Evolutionary conservation across 345 rosid genomes (phyloP), one percentile per base, ranked within the genome.

Genomic region (Xanthoceras sorbifolium): DNA sequence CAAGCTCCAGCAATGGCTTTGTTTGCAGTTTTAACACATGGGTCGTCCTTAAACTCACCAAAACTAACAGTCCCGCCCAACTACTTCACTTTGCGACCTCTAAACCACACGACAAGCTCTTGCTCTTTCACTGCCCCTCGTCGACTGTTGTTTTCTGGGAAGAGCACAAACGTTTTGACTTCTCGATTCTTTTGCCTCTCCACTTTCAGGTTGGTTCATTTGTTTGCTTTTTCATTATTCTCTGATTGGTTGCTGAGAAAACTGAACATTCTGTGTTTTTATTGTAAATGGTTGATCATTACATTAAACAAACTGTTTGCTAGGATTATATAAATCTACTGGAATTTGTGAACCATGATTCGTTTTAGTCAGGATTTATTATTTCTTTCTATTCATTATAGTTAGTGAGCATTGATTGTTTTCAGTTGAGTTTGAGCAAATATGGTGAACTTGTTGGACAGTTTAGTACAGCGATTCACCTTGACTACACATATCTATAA

Each of bases 1-100:
- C n/a, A 22, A 48, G 11, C 69, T 63, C 48, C 46, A 7, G 71
- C 10, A 68, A 88, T 88, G 88, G 67, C 82, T 82, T 62, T 79
- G 9, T 22, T 76, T 73, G 79, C 91, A 25, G 72, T 85, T 73
- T 73, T 84, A 10, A 67, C 76, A 1, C 72, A 67, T 75, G 83
- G 82, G 66, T 34, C 67, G 64, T 78, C 76, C 46, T 68, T 91
- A 72, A 82, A 78, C 78, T 78, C 74, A 7, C 59, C 73, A 11
- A 85, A 72, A 69, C 67, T 81, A 14, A 9, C 69, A 6, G 6
- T 50, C n/a, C 5, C 22, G 4, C 80, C 86, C 69, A 31, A 25
- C 7, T 78, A 26, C 50, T 64, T 54, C 67, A 38, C 12, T 67
- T 26, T 50, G 44, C 77, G 69, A 31, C 62, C 70, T 67, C 69